phyloP scores from a whole-genome alignment of 805 yeast species.

The Yarrowia alimentaria region DNA sequence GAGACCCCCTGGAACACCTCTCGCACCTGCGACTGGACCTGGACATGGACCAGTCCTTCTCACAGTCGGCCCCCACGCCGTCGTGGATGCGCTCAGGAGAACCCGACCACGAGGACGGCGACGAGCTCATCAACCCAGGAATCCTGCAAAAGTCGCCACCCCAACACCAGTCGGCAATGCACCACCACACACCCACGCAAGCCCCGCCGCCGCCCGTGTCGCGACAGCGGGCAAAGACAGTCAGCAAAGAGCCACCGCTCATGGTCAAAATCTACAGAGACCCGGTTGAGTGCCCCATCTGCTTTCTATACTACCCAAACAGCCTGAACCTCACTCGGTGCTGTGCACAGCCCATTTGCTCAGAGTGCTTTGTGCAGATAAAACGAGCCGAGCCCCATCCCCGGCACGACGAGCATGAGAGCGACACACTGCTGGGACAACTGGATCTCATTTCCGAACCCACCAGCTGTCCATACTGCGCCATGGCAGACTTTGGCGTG shows the following conservation, averaged over 20 bases:
- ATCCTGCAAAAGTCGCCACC: slow-evolving; percentile 12
- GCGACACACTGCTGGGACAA: slow-evolving; percentile 23
- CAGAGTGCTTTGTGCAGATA: slow-evolving; percentile 96
- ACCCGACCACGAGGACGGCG: slow-evolving; percentile 7
- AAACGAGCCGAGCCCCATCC: slow-evolving; percentile 90
- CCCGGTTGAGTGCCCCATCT: slow-evolving; percentile 88
- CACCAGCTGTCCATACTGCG: slow-evolving; percentile 92
- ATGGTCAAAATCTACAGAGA: slow-evolving; percentile 61
- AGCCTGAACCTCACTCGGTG: slow-evolving; percentile 78
- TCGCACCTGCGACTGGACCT: slow-evolving; percentile 16
- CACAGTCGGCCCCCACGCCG: slow-evolving; percentile 12
- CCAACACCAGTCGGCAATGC: no score
- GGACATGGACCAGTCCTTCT: neutral
- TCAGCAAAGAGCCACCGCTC: slow-evolving; percentile 37
- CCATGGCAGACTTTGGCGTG: slow-evolving; percentile 80
- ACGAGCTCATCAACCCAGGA: slow-evolving; percentile 21
- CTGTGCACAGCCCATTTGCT: slow-evolving; percentile 89
- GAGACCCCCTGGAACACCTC: slow-evolving; percentile 21
- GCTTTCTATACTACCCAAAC: slow-evolving; percentile 82
- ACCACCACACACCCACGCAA: no score
- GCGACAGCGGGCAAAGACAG: slow-evolving; percentile 17
- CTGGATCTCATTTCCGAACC: slow-evolving; percentile 70
- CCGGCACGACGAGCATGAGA: slow-evolving; percentile 58
- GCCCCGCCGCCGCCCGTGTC: neutral
- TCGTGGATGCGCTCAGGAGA: slow-evolving; percentile 4